phyloP scores from a whole-genome alignment of 73 alveolate genomes.

The Blepharisma stoltei region DNA sequence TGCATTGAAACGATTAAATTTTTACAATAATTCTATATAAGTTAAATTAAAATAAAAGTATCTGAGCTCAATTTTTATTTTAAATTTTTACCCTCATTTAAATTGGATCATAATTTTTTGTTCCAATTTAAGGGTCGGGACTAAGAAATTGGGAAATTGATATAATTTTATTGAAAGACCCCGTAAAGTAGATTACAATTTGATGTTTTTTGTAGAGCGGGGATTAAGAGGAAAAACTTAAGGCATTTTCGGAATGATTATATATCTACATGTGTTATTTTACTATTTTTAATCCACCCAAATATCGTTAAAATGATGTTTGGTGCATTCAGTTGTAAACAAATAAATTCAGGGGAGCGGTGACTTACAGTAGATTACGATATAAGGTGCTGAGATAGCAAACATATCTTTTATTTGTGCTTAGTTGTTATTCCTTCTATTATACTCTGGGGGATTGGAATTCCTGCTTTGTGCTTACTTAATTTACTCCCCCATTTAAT shows the following conservation, averaged over 20 bases:
- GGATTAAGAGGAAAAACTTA: neutral
- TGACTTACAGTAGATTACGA: neutral
- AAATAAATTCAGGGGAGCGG: neutral
- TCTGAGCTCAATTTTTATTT: no score
- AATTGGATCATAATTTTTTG: no score
- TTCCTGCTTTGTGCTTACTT: conserved; percentile 17
- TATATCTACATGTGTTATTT: conserved; percentile 23
- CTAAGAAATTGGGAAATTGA: no score
- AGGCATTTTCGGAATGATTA: neutral
- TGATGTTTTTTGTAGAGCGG: no score
- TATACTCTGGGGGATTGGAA: conserved; percentile 32
- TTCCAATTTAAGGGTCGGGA: no score
- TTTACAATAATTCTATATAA: no score
- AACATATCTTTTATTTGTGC: conserved; percentile 4
- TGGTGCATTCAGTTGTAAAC: conserved; percentile 22
- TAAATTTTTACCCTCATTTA: no score
- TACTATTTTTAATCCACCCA: conserved; percentile 34
- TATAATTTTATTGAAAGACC: no score
- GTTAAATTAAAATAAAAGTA: no score
- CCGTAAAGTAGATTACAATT: no score
- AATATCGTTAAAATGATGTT: conserved; percentile 33
- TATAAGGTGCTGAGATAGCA: conserved; percentile 14
- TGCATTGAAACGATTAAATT: no score
- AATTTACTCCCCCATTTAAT: no score
- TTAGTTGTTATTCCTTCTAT: conserved; percentile 22